Conservation (phyloP, 768 basidiomycete genomes). For the Collybiopsis luxurians region DNA sequence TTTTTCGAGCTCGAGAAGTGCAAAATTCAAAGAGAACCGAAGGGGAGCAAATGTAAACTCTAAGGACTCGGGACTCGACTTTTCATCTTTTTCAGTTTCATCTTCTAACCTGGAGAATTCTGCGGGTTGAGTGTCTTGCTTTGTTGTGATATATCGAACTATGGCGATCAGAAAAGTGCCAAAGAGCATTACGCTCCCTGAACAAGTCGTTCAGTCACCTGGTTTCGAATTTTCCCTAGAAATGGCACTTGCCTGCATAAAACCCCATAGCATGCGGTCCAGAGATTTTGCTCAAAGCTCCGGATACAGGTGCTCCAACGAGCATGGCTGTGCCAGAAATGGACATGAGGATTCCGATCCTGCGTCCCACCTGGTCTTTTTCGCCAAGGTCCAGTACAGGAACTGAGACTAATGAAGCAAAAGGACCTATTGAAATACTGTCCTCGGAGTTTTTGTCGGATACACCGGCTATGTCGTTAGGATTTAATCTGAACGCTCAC, state of each 20-base stretch:
- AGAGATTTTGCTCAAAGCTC: background rate
- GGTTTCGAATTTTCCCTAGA: no score
- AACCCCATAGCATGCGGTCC: background rate
- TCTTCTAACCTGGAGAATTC: no score
- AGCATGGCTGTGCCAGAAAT: background rate
- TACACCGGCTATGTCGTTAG: no score
- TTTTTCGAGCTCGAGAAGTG: no score
- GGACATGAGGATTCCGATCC: conserved; percentile 2
- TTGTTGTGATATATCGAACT: background rate
- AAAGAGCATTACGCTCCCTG: conserved; percentile 2
- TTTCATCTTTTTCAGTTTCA: no score
- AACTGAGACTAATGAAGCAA: background rate
- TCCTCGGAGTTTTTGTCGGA: no score
- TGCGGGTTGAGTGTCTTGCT: background rate
- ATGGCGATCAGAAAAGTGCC: conserved; percentile 13
- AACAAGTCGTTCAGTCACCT: background rate
- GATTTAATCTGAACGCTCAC: no score
- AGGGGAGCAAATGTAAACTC: no score
- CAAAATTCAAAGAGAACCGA: no score
- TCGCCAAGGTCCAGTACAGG: background rate
- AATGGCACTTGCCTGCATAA: conserved; percentile 1
- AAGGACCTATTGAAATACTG: conserved; percentile 1
- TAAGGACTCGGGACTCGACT: no score
- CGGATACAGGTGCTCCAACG: background rate
- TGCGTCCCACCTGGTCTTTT: background rate